Conservation (phyloP, 2,329 filamentous ascomycete species). For the Ascochyta viciae-villosae region DNA sequence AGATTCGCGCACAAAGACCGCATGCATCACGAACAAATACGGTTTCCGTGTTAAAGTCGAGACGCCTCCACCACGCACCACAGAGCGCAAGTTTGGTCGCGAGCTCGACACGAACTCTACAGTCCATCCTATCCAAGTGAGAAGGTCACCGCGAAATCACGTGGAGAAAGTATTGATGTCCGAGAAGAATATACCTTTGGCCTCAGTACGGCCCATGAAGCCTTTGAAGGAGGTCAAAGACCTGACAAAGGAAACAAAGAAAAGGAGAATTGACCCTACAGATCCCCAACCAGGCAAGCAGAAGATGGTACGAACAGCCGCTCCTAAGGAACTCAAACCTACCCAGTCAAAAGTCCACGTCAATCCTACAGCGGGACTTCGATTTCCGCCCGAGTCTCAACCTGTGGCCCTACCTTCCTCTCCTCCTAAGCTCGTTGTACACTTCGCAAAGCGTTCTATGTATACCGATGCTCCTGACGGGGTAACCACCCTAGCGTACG, state of each 20-base stretch:
- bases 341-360: background rate
- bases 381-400: background rate
- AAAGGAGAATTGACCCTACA: background rate
- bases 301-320: background rate
- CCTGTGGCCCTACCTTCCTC: background rate
- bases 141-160: background rate
- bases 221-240: background rate
- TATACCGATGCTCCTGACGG: background rate
- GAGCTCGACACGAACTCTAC: conserved; percentile 5
- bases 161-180: background rate
- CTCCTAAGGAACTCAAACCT: background rate
- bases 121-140: background rate
- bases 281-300: background rate
- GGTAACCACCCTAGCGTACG: background rate
- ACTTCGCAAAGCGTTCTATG: conserved; percentile 2
- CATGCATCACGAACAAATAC: background rate
- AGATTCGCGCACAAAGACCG: background rate
- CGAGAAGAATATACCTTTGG: background rate
- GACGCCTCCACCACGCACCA: background rate
- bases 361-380: background rate
- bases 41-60: background rate
- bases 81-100: conserved; percentile 5
- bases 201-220: background rate
- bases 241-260: background rate
- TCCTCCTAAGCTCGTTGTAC: background rate